Conservation (phyloP, 345 rosid genomes). For the Populus ilicifolia region DNA sequence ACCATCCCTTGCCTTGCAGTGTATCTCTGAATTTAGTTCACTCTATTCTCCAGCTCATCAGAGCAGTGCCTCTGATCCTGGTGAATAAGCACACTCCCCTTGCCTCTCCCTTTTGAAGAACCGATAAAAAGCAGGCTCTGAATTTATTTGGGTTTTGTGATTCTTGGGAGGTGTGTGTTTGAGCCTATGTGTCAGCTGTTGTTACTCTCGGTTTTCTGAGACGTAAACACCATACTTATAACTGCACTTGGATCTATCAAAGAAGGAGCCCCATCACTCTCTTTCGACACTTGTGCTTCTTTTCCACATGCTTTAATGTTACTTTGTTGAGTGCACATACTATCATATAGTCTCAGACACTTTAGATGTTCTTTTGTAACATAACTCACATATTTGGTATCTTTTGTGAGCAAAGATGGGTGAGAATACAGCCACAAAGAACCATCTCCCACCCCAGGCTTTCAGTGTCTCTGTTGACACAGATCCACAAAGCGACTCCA, state of each 20-base stretch:
- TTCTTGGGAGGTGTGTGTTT: constrained; percentile 3
- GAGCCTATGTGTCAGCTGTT: background rate
- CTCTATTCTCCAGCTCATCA: background rate
- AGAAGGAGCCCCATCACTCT: constrained; percentile 1
- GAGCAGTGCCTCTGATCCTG: background rate
- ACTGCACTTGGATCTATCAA: background rate
- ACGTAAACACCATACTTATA: background rate
- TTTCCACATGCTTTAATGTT: background rate
- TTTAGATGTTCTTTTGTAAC: background rate
- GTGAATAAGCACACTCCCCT: constrained; percentile 1
- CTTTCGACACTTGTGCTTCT: background rate
- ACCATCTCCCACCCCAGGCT: constrained; percentile 1
- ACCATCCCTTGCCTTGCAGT: background rate
- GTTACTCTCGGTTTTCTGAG: background rate
- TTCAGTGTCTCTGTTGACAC: constrained; percentile 34
- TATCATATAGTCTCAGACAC: background rate
- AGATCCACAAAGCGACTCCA: constrained; percentile 42
- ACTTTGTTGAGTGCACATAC: background rate
- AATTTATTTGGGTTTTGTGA: constrained; percentile 11
- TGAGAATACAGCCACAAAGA: constrained; percentile 2
- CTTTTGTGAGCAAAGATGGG: constrained; percentile 5
- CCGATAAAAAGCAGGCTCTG: background rate
- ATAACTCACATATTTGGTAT: background rate
- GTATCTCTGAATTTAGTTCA: background rate
- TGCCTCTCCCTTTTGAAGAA: background rate